These are phyloP conservation scores for Tardiomyces depauwii DNA, from an alignment of 1,139 yeast genomes.

Conservation along the genomic window DNA sequence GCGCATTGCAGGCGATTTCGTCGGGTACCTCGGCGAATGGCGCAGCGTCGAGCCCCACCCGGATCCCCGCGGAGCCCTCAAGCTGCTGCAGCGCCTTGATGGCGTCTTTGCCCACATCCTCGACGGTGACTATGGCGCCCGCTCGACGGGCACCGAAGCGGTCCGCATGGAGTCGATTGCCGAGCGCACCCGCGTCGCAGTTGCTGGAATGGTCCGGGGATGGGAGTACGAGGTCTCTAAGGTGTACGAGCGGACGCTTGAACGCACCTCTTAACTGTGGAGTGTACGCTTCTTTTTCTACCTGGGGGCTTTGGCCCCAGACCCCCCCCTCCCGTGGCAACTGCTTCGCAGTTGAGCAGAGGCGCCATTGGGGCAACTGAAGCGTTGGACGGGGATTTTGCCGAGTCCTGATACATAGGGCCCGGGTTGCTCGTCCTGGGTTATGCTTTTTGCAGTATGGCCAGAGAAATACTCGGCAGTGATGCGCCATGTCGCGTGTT, in stretches of 20 bases:
- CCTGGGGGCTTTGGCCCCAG: no score
- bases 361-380: no score
- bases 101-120: neutral
- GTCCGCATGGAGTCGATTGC: neutral
- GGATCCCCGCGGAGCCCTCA: neutral
- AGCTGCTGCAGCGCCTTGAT: neutral
- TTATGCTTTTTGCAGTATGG: no score
- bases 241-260: neutral
- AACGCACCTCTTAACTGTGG: neutral
- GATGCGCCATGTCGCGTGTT: no score
- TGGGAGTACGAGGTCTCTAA: neutral
- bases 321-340: no score
- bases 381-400: no score
- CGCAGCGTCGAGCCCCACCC: neutral
- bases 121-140: neutral
- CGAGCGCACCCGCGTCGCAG: neutral
- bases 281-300: no score
- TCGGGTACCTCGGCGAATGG: neutral
- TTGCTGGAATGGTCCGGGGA: neutral
- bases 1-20: neutral
- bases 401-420: no score
- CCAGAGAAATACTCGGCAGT: no score
- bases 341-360: no score
- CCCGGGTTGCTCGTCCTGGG: no score
- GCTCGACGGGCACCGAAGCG: neutral